Base-by-base conservation (phyloP, 2,329 filamentous ascomycete species). In the Ophiostoma sp. region DNA sequence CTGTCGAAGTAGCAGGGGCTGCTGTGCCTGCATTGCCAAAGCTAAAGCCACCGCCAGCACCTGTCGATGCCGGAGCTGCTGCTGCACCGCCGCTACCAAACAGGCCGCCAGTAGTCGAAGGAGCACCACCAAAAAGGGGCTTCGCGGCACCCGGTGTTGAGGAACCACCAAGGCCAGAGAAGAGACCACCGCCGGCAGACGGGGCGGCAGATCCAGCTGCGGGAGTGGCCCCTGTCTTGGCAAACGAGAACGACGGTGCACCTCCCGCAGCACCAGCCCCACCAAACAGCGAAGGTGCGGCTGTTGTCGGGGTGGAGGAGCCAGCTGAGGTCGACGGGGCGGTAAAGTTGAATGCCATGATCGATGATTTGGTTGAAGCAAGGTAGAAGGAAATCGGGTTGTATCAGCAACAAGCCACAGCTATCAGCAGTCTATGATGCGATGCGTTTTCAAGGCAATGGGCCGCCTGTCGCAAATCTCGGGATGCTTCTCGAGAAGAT, bases 231-330 rank as follows among this genome's bases (percentile, higher is more conserved):
- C 40, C 49, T 1, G 70, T 38, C 36, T 52, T 66, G 44, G 80
- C 80, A 73, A 84, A 67, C 77, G 73, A 70, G 27, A 70, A 70
- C 0, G 69, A 67, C 1, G 67, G 58, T n/a, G 58, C 38, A 16
- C 40, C 9, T 41, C 60, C 47, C 1, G 62, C 40, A 4, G 65
- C 49, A 6, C 66, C 64, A 41, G 60, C 60, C 3, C 47, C 67
- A 9, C 69, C 69, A 64, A 71, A 70, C 12, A 69, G 47, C 65
- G 81, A 78, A 27, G 79, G 76, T 55, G 60, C 60, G 60, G 77
- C 76, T 14, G 79, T 77, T n/a, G 77, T 67, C 71, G 78, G 79
- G 75, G 73, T 71, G 49, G 67, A 70, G 68, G 80, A 78, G 73
- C 78, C 75, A 36, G 76, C 76, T 74, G 66, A 77, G 75, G 76